phyloP scores from a whole-genome alignment of 2,329 filamentous ascomycete genomes.

The Teratosphaeria destructans region DNA sequence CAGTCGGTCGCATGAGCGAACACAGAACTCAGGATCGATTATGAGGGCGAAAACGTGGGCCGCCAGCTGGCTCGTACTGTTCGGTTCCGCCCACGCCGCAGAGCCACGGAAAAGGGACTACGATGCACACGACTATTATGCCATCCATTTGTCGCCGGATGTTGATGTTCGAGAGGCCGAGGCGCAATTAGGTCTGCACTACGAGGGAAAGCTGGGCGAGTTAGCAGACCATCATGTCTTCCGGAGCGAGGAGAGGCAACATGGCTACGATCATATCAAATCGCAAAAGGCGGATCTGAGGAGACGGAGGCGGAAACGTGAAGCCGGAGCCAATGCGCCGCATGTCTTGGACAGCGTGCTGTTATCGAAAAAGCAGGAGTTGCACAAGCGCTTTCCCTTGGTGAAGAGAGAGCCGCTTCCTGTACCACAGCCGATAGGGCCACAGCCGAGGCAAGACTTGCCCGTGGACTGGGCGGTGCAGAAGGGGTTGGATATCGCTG shows the following conservation, averaged over 20 bases:
- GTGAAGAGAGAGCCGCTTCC: conserved; percentile 45
- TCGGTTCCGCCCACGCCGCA: not conserved
- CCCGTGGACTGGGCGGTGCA: conserved; percentile 35
- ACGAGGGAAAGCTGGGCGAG: conserved; percentile 72
- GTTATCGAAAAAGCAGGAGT: conserved; percentile 68
- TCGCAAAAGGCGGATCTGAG: conserved; percentile 43
- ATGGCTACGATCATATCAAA: conserved; percentile 41
- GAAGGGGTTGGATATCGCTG: conserved; percentile 51
- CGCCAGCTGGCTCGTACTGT: not conserved
- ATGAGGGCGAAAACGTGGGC: not conserved
- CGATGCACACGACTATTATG: conserved; percentile 81
- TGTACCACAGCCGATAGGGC: not conserved
- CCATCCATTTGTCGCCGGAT: conserved; percentile 65
- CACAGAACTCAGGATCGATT: not conserved
- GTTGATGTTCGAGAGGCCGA: conserved; percentile 61
- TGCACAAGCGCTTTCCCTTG: conserved; percentile 45
- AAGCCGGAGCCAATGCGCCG: conserved; percentile 33
- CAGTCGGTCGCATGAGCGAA: not conserved
- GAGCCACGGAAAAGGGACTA: conserved; percentile 34
- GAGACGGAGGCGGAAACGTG: conserved; percentile 52
- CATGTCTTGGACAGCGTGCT: conserved; percentile 63
- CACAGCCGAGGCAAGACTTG: conserved; percentile 4
- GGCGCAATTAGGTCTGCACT: conserved; percentile 58
- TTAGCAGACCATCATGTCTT: conserved; percentile 79
- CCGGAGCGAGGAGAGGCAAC: conserved; percentile 50